phyloP scores from a whole-genome alignment of 768 basidiomycete species.

The Imleria badia region DNA sequence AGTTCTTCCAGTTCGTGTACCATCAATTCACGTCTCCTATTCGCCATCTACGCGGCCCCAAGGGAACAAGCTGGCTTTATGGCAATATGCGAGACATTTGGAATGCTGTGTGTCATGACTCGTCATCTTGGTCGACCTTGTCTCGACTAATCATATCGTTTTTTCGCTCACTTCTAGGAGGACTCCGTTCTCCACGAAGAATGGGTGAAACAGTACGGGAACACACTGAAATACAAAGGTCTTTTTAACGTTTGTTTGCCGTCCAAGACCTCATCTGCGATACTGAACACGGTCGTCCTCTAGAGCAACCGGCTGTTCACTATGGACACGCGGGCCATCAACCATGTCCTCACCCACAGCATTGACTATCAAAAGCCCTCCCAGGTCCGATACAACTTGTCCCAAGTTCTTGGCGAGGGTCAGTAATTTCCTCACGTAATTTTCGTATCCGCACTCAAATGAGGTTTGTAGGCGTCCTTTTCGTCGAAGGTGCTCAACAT shows the following conservation, averaged over 20 bases:
- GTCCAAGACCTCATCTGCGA: too few species aligned
- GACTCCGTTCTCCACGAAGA: constrained; percentile 7
- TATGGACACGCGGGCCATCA: constrained; percentile 58
- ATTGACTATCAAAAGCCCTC: constrained; percentile 50
- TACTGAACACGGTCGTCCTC: not conserved
- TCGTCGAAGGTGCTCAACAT: constrained; percentile 41
- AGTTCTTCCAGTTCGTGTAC: constrained; percentile 26
- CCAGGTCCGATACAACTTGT: not conserved
- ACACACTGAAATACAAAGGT: constrained; percentile 10
- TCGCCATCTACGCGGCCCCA: constrained; percentile 45
- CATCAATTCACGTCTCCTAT: constrained; percentile 42
- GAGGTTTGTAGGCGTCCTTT: constrained; percentile 42
- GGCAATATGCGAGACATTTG: constrained; percentile 51
- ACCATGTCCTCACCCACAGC: constrained; percentile 56
- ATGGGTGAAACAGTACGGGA: constrained; percentile 17
- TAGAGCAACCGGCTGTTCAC: constrained; percentile 49
- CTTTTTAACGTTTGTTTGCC: constrained; percentile 3
- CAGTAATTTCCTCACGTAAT: not conserved
- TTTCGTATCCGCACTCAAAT: not conserved
- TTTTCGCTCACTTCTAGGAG: constrained; percentile 1
- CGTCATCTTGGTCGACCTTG: not conserved
- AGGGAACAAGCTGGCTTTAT: constrained; percentile 43
- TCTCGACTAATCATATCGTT: not conserved
- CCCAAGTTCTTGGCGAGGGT: constrained; percentile 5
- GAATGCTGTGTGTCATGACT: constrained; percentile 34